phyloP scores from a whole-genome alignment of 345 rosid genomes.

The Citrus medica region DNA sequence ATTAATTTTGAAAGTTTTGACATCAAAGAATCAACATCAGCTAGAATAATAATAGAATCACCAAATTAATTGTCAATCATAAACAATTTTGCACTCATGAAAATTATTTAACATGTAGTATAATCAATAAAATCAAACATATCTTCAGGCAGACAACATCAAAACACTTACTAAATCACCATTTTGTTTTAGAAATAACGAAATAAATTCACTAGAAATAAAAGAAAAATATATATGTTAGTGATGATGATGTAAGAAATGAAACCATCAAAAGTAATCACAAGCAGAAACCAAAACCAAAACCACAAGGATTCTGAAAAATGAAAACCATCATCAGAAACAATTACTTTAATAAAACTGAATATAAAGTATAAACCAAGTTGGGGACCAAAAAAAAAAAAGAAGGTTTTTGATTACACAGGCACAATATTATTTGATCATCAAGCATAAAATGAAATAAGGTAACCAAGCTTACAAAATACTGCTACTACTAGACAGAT shows the following conservation, averaged over 20 bases:
- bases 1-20: neutral
- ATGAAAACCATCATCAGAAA: neutral
- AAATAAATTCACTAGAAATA: neutral
- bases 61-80: neutral
- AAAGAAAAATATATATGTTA: neutral
- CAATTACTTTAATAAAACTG: neutral
- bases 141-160: neutral
- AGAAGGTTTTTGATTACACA: neutral
- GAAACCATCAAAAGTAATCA: neutral
- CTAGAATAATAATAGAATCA: neutral
- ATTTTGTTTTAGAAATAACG: neutral
- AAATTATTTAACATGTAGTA: neutral
- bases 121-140: neutral
- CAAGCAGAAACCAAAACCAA: neutral
- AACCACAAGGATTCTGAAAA: neutral
- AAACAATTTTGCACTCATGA: neutral
- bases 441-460: neutral
- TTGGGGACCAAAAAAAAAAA: neutral
- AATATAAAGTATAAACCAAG: too few relatives aligned
- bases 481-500: neutral
- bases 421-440: neutral
- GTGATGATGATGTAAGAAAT: neutral
- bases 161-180: neutral
- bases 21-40: neutral
- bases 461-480: neutral